These are phyloP conservation scores for Solanum phureja DNA, from an alignment of 257 asterid genomes.

Conservation along the genomic window DNA sequence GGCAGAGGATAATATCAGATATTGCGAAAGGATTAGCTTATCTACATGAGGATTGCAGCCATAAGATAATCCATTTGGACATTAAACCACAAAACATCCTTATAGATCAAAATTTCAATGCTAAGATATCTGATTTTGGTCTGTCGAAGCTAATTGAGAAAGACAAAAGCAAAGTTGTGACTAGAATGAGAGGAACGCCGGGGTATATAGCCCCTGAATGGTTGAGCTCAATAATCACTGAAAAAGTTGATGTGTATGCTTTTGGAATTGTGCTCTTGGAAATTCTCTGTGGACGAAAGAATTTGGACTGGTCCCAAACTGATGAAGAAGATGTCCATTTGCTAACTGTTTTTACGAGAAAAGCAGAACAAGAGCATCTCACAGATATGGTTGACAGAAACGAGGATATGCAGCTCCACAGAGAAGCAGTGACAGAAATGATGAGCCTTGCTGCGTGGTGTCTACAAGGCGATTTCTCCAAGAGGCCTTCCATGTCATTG, in stretches of 20 bases:
- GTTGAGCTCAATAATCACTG: conserved; percentile 4
- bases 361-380: not conserved
- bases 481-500: not conserved
- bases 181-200: not conserved
- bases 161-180: conserved; percentile 6
- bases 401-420: not conserved
- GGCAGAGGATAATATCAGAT: too few species aligned
- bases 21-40: conserved; percentile 17
- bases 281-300: not conserved
- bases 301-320: not conserved
- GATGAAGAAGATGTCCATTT: not conserved
- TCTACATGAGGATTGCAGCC: conserved; percentile 16
- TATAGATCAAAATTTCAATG: conserved; percentile 11
- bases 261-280: conserved; percentile 4
- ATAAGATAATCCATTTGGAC: conserved; percentile 14
- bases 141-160: conserved; percentile 10
- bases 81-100: conserved; percentile 21
- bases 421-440: not conserved
- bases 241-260: conserved; percentile 15
- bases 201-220: conserved; percentile 17
- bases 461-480: not conserved
- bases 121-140: conserved; percentile 16
- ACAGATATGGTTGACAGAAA: not conserved
- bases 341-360: not conserved
- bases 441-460: not conserved